phyloP scores from a whole-genome alignment of 192 early-diverging fungal species.

The Globomyces pollinis-pini region DNA sequence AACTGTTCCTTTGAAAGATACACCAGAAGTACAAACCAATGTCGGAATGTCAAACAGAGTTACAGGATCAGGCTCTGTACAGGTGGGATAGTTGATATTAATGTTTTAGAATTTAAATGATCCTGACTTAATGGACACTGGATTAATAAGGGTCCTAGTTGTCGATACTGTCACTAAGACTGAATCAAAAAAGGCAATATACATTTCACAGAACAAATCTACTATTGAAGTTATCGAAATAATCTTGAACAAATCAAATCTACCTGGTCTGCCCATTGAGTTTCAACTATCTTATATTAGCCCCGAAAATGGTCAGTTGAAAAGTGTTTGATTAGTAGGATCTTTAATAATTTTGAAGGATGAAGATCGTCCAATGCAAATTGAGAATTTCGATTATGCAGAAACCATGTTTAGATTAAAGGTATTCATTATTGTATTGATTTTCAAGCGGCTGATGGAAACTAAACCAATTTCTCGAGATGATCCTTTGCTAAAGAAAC shows the following conservation, averaged over 20 bases:
- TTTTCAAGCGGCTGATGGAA: no score
- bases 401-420: conserved; percentile 9
- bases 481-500: conserved; percentile 9
- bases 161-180: conserved; percentile 5
- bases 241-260: conserved; percentile 10
- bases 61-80: not conserved
- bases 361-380: conserved; percentile 9
- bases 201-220: conserved; percentile 7
- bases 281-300: conserved; percentile 4
- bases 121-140: not conserved
- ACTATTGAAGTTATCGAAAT: conserved; percentile 8
- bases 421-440: not conserved
- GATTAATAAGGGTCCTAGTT: conserved; percentile 3
- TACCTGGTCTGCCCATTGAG: not conserved
- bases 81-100: not conserved
- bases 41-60: no score
- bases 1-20: not conserved
- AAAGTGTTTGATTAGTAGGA: no score
- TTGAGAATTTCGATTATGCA: conserved; percentile 9
- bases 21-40: no score
- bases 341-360: not conserved
- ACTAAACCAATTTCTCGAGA: not conserved
- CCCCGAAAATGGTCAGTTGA: not conserved
- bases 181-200: conserved; percentile 8
- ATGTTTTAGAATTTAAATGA: not conserved